A percentile compares a stretch with the other conserved stretches of the same genome.
These are phyloP conservation scores for Clonostachys sp. DNA, from an alignment of 2,329 filamentous ascomycete species.

Conservation along the genomic window DNA sequence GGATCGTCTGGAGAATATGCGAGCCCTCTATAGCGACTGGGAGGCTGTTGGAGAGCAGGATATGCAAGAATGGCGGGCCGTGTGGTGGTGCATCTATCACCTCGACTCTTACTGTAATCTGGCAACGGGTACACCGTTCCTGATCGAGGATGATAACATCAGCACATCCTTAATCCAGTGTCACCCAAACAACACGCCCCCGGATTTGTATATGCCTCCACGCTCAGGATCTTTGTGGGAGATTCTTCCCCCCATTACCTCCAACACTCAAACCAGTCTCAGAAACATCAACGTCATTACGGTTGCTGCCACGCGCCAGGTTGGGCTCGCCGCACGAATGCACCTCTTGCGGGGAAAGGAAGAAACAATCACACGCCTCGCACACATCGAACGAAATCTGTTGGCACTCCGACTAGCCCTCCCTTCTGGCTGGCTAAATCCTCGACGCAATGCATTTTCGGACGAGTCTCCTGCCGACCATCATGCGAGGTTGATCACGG, in stretches of 20 bases:
- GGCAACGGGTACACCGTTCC: slow-evolving; percentile 5
- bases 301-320: slow-evolving; percentile 4
- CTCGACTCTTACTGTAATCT: slow-evolving; percentile 9
- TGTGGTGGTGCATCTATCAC: slow-evolving; percentile 10
- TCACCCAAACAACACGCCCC: no score
- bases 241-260: background rate
- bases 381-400: slow-evolving; percentile 1
- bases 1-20: slow-evolving; percentile 4
- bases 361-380: background rate
- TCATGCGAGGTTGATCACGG: slow-evolving; percentile 6
- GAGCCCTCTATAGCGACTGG: background rate
- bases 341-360: background rate
- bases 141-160: slow-evolving; percentile 5
- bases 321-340: background rate
- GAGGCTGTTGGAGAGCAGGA: background rate
- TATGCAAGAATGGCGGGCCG: slow-evolving; percentile 8
- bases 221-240: background rate
- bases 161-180: background rate
- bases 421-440: slow-evolving; percentile 4
- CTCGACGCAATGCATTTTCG: slow-evolving; percentile 5
- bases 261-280: background rate
- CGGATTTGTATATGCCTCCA: background rate
- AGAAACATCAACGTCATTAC: slow-evolving; percentile 5
- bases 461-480: slow-evolving; percentile 3
- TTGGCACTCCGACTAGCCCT: slow-evolving; percentile 2